Evolutionary conservation across 2,329 filamentous ascomycete species (phyloP).

Genomic region (Hypoxylon rubiginosum): DNA sequence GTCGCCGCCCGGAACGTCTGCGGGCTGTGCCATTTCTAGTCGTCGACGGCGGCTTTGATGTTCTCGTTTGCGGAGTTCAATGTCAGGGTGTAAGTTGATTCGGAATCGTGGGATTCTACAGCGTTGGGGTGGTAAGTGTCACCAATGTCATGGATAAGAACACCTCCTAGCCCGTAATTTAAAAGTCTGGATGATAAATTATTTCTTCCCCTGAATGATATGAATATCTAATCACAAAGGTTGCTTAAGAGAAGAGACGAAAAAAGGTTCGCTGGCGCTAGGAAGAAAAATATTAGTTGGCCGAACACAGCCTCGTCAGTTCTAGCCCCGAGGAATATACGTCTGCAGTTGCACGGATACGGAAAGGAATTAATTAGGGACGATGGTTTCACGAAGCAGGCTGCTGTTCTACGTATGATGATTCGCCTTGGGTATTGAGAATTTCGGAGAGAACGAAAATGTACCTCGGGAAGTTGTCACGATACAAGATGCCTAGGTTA

Average conservation of each 20-base stretch:
- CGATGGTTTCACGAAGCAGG: slow-evolving; percentile 8
- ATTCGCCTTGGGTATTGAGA: background rate
- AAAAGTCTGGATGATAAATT: background rate
- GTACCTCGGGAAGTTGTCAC: background rate
- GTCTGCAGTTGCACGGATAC: slow-evolving; percentile 10
- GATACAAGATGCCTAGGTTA: too few relatives aligned
- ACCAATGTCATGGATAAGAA: background rate
- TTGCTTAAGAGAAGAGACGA: slow-evolving; percentile 4
- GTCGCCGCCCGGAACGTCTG: slow-evolving; percentile 43
- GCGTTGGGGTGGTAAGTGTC: background rate
- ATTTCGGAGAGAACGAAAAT: background rate
- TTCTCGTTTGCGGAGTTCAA: background rate
- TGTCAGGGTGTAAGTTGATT: background rate
- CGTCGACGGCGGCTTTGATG: background rate
- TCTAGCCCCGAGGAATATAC: background rate
- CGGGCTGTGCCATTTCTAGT: slow-evolving; percentile 42
- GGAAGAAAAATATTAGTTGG: slow-evolving; percentile 21
- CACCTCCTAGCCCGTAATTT: too few relatives aligned
- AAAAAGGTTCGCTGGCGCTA: slow-evolving; percentile 26
- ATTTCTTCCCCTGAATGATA: background rate
- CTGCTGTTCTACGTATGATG: background rate
- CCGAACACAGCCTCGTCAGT: slow-evolving; percentile 34
- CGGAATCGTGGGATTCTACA: background rate
- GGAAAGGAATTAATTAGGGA: slow-evolving; percentile 12
- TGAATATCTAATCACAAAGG: background rate